Conservation (phyloP, 2,329 filamentous ascomycete genomes). For the Trichoderma hamatum region DNA sequence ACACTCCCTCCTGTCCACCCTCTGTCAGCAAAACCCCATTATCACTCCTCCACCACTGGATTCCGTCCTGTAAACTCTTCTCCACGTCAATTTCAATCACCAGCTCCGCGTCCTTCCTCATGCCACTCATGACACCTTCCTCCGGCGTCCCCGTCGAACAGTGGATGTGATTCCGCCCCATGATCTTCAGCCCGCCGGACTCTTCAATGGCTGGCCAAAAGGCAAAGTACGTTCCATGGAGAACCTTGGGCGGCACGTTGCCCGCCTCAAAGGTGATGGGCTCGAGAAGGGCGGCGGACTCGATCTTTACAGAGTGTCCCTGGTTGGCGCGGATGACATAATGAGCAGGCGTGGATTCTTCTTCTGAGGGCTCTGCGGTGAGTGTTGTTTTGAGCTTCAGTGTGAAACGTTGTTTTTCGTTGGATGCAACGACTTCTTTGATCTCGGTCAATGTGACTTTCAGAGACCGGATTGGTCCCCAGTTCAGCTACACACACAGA, state of each 20-base stretch:
- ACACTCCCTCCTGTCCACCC: constrained; percentile 59
- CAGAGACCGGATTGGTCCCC: constrained; percentile 65
- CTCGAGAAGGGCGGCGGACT: constrained; percentile 70
- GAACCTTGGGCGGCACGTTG: constrained; percentile 66
- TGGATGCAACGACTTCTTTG: constrained; percentile 66
- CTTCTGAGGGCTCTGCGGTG: constrained; percentile 33
- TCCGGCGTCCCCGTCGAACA: constrained; percentile 75
- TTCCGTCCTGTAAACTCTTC: constrained; percentile 63
- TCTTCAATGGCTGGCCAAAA: constrained; percentile 75
- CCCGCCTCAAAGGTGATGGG: constrained; percentile 58
- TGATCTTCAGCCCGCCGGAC: constrained; percentile 76
- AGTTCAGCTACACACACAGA: constrained; percentile 50
- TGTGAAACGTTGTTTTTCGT: constrained; percentile 90
- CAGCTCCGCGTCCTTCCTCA: constrained; percentile 76
- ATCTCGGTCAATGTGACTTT: constrained; percentile 78
- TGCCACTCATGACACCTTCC: constrained; percentile 71
- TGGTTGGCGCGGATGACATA: constrained; percentile 95
- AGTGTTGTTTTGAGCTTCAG: constrained; percentile 70
- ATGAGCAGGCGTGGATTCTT: constrained; percentile 57
- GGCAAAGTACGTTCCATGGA: constrained; percentile 87
- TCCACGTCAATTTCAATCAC: constrained; percentile 76
- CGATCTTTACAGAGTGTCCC: constrained; percentile 81
- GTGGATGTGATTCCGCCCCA: constrained; percentile 88
- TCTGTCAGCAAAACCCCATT: constrained; percentile 75
- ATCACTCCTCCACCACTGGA: constrained; percentile 78